Conservation (phyloP, 352 stramenopile genomes). For the Pythium guiyangense region DNA sequence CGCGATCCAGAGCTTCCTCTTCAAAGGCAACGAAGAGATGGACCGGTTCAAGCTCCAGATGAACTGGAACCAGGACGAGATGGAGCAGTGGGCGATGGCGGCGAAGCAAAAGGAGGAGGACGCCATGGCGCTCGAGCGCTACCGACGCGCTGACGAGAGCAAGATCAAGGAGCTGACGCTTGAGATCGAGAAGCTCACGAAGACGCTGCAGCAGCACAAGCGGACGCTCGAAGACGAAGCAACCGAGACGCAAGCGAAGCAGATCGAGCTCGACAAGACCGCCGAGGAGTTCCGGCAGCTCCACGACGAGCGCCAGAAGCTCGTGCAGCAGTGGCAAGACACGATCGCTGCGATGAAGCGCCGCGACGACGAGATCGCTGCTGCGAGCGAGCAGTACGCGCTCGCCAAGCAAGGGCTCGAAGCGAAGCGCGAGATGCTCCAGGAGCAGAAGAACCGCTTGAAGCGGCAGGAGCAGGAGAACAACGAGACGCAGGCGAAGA, state of each 20-base stretch:
- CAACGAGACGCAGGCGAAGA: conserved; percentile 65
- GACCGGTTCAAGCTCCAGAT: conserved; percentile 96
- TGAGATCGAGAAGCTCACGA: conserved; percentile 92
- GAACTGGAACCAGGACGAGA: conserved; percentile 98
- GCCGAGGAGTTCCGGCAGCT: conserved; percentile 91
- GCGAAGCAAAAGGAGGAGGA: conserved; percentile 96
- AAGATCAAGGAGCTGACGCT: conserved; percentile 95
- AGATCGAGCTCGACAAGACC: conserved; percentile 96
- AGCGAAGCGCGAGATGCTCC: conserved; percentile 69
- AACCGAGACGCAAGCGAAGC: conserved; percentile 93
- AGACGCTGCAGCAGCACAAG: conserved; percentile 75
- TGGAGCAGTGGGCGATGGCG: conserved; percentile 95
- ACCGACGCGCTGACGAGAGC: conserved; percentile 90
- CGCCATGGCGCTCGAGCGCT: conserved; percentile 90
- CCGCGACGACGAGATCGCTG: conserved; percentile 91
- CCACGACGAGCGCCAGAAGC: conserved; percentile 91
- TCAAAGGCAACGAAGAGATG: conserved; percentile 92
- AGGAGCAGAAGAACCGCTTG: conserved; percentile 71
- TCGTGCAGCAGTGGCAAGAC: conserved; percentile 94
- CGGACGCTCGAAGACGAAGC: conserved; percentile 71
- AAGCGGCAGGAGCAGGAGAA: conserved; percentile 88
- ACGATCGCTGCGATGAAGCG: conserved; percentile 92
- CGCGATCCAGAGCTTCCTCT: conserved; percentile 87
- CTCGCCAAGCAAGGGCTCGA: conserved; percentile 41
- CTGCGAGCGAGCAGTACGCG: conserved; percentile 88